These are phyloP conservation scores for Lepidopterella palustris DNA, from an alignment of 495 filamentous ascomycete species.

Conservation along the genomic window DNA sequence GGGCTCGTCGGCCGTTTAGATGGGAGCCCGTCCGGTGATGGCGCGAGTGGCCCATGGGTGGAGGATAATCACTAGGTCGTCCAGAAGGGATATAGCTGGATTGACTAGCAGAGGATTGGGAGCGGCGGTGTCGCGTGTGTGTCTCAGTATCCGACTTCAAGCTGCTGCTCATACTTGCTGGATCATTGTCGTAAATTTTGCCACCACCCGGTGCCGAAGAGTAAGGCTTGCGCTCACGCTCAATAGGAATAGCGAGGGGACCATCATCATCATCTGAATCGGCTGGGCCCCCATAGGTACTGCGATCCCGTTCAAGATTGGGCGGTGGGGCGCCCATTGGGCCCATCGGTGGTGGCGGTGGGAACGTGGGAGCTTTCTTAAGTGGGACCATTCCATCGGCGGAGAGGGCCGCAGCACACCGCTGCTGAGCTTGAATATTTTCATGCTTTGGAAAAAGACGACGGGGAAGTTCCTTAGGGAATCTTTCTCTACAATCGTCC, in stretches of 20 bases:
- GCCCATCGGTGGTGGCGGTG: conserved; percentile 23
- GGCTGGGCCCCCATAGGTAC: conserved; percentile 40
- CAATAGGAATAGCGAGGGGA: conserved; percentile 45
- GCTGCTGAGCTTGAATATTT: conserved; percentile 33
- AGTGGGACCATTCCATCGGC: conserved; percentile 23
- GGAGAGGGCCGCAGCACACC: conserved; percentile 30
- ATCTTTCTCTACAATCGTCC: conserved; percentile 65
- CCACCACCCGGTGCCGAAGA: conserved; percentile 49
- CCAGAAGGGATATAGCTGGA: conserved; percentile 8
- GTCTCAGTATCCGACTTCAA: conserved; percentile 12
- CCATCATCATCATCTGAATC: conserved; percentile 42
- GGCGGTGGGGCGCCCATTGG: conserved; percentile 5
- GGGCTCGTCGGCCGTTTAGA: conserved; percentile 16
- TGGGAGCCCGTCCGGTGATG: conserved; percentile 22
- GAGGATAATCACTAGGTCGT: background rate
- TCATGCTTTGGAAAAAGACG: conserved; percentile 55
- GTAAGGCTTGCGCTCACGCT: conserved; percentile 60
- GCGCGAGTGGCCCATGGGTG: background rate
- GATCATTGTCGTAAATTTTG: conserved; percentile 48
- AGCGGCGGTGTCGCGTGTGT: conserved; percentile 12
- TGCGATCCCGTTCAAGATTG: conserved; percentile 47
- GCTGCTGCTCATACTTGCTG: background rate
- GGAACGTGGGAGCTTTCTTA: conserved; percentile 25
- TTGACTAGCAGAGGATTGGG: conserved; percentile 22
- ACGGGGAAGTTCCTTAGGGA: conserved; percentile 72